A percentile compares a stretch with the other conserved stretches of the same genome.
Evolutionary conservation across 257 asterid species (phyloP).

Genomic region (Solanum ahanhuiri): DNA sequence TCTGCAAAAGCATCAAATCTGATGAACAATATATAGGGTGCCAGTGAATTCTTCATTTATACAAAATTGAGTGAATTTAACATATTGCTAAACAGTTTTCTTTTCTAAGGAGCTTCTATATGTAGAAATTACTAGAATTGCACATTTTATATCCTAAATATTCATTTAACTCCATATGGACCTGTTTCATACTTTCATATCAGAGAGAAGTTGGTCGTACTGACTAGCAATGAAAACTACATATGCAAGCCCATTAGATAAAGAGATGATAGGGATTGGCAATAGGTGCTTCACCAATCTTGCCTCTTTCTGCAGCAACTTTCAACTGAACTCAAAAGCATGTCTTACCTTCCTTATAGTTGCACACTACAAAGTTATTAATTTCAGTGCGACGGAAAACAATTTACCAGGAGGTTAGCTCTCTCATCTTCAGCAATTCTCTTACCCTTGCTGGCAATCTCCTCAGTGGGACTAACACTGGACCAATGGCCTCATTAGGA

Average conservation of each 20-base stretch:
- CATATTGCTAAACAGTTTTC: neutral
- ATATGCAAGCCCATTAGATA: neutral
- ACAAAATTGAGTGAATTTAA: neutral
- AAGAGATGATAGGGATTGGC: neutral
- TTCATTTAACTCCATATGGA: neutral
- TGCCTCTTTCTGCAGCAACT: neutral
- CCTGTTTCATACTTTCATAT: neutral
- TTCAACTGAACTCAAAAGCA: neutral
- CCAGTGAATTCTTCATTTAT: neutral
- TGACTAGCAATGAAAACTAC: neutral
- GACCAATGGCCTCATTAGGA: constrained; percentile 7
- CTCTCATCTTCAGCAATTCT: constrained; percentile 53
- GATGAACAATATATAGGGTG: neutral
- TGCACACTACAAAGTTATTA: neutral
- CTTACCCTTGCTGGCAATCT: constrained; percentile 22
- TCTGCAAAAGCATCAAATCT: constrained; percentile 36
- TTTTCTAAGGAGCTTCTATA: neutral
- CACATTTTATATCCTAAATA: neutral
- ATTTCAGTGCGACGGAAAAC: neutral
- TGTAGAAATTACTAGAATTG: neutral
- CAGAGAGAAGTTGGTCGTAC: neutral
- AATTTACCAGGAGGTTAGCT: constrained; percentile 59
- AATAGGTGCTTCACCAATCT: neutral
- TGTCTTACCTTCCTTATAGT: neutral
- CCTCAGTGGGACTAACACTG: constrained; percentile 63